A percentile compares a stretch with the other conserved stretches of the same genome.
Conservation (phyloP, 345 rosid species). For the Psidium friedrichsthalianum region DNA sequence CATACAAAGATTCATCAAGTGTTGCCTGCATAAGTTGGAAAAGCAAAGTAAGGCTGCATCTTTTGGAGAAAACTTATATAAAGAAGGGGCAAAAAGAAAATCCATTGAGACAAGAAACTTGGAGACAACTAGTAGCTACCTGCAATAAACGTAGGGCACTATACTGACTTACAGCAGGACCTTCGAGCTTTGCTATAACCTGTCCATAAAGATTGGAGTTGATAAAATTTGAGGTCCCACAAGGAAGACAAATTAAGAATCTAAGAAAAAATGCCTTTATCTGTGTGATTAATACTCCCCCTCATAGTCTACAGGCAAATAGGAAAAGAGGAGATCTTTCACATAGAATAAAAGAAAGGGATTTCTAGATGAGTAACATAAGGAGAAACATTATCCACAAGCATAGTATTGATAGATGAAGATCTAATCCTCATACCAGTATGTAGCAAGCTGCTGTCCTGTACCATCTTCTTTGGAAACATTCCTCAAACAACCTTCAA, state of each 20-base stretch:
- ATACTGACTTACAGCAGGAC: conserved; percentile 96
- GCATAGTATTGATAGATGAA: not conserved
- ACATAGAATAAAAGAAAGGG: not conserved
- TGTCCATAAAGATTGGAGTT: conserved; percentile 6
- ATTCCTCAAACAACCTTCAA: conserved; percentile 88
- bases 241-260: not conserved
- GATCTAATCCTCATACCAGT: conserved; percentile 62
- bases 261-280: not conserved
- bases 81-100: not conserved
- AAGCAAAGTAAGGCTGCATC: conserved; percentile 1
- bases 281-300: not conserved
- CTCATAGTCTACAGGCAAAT: not conserved
- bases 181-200: conserved; percentile 98
- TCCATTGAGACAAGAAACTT: not conserved
- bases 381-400: not conserved
- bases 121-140: not conserved
- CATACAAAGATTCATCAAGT: conserved; percentile 91
- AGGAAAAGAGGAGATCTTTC: not conserved
- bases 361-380: not conserved
- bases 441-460: conserved; percentile 99
- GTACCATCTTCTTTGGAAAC: conserved; percentile 98
- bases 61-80: not conserved
- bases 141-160: conserved; percentile 68
- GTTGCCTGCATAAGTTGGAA: conserved; percentile 52
- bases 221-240: not conserved